phyloP scores from a whole-genome alignment of 2,329 filamentous ascomycete genomes.

The Aspergillus latus region DNA sequence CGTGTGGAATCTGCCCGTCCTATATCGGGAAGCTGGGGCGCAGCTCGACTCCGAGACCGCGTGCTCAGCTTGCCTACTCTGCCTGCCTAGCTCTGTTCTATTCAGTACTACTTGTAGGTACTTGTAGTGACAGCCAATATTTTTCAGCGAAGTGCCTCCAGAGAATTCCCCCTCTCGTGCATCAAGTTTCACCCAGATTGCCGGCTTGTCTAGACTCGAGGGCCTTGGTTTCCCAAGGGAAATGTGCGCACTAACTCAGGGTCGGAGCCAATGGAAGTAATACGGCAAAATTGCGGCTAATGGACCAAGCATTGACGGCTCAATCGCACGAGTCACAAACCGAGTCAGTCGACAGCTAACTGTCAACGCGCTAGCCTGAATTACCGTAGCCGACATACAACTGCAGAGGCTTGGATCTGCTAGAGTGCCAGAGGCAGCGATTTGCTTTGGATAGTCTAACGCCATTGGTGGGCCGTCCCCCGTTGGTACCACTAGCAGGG shows the following conservation, averaged over 20 bases:
- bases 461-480: constrained; percentile 7
- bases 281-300: not conserved
- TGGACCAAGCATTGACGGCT: constrained; percentile 5
- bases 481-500: not conserved
- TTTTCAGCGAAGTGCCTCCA: too few species aligned
- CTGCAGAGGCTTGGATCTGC: not conserved
- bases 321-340: not conserved
- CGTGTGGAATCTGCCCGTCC: not conserved
- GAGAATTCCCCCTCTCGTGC: too few species aligned
- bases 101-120: too few species aligned
- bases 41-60: not conserved
- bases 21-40: constrained; percentile 6
- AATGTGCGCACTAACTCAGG: not conserved
- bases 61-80: not conserved
- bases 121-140: not conserved
- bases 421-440: not conserved
- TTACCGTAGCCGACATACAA: not conserved
- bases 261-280: not conserved
- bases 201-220: not conserved
- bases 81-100: not conserved
- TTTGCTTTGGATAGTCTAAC: not conserved
- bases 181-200: not conserved
- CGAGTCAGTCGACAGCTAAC: not conserved
- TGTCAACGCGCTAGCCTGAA: not conserved
- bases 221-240: not conserved